Evolutionary conservation across 495 filamentous ascomycete genomes (phyloP), one percentile per base, ranked within the genome.

Genomic region (Aspergillus homomorphus): DNA sequence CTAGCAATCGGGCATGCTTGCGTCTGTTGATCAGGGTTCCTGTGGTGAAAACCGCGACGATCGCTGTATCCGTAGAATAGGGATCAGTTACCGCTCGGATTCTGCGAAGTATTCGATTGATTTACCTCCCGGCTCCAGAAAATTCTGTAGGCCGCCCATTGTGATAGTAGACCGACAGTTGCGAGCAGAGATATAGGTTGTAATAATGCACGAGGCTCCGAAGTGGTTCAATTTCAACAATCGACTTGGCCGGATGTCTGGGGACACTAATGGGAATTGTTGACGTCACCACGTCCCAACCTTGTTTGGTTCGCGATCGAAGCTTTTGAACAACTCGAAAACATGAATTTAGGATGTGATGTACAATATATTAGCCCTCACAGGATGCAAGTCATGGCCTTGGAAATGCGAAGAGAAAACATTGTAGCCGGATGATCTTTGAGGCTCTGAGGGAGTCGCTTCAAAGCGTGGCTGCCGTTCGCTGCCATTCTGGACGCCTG

Each of bases 11-110:
- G 54, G 26, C 43, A 22, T 49, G 23, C 12, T 62, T 54, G 12
- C 54, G 53, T 16, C 64, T 50, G 43, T 69, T 69, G 14, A 69
- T 42, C 49, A 69, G 64, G 5, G 61, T 59, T 3, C 64, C 62
- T 23, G 57, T 30, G 7, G 62, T 67, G 51, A 69, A 67, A n/a
- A 62, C 49, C 10, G 53, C 55, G 30, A 52, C 61, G 22, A 69
- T 67, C 8, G 61, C 66, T 71, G 33, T 18, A 7, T 12, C 10
- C 3, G 23, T 22, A 50, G 48, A 7, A 51, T 18, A 9, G 7
- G 14, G 6, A 51, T 18, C 23, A 26, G 28, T 26, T 5, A 51
- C 16, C 18, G 10, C 16, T 51, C 48, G 48, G 48, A 51, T 26
- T 23, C 16, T 30, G 48, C 48, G 48, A 23, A 19, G 24, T 33